Base-by-base conservation (phyloP, 1,284 basidiomycete genomes). In the Cutaneotrichosporon mucoides region DNA sequence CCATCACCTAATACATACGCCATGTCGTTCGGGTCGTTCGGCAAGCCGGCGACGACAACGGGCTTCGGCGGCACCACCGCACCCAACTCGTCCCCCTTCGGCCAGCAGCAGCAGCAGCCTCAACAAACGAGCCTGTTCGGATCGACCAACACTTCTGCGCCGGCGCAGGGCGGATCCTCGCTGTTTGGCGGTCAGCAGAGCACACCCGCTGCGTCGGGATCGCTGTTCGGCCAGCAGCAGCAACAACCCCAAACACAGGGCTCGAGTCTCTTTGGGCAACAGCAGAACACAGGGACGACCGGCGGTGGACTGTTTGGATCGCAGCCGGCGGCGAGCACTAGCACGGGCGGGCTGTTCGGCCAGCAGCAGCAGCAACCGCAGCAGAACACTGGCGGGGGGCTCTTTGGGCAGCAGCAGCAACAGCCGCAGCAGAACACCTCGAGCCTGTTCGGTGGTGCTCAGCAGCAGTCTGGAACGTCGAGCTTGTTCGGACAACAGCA, bases 171-270 rank as follows among this genome's bases (percentile, higher is more conserved):
- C 13, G 33, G 52, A 16, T 12, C 33, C 12, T 43, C 52, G 0
- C 34, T 53, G 34, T 63, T 63, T 34, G 62, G 59, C 9, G 56
- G 53, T 36, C 55, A 53, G 40, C 49, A 42, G 16, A 56, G 42
- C 54, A 55, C 46, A 40, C 53, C 43, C n/a, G 44, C 13, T 24
- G 45, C 45, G 13, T 24, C 47, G 4, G 51, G 55, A 3, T 64
- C 65, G 4, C 53, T 69, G 34, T 69, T 71, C 41, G 69, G 68
- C 16, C 65, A 63, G 42, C 61, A 62, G 40, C 53, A 53, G 35
- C 59, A 45, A 43, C 59, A 36, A 46, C 59, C 15, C 15, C 58
- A 16, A 44, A 49, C 12, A 37, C 49, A 15, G 40, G 49, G 38
- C 8, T 45, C 55, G 35, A 42, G 46, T 4, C 46, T 55, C 6